Conservation (phyloP, 2,329 filamentous ascomycete genomes). For the Colletotrichum spaethianum region DNA sequence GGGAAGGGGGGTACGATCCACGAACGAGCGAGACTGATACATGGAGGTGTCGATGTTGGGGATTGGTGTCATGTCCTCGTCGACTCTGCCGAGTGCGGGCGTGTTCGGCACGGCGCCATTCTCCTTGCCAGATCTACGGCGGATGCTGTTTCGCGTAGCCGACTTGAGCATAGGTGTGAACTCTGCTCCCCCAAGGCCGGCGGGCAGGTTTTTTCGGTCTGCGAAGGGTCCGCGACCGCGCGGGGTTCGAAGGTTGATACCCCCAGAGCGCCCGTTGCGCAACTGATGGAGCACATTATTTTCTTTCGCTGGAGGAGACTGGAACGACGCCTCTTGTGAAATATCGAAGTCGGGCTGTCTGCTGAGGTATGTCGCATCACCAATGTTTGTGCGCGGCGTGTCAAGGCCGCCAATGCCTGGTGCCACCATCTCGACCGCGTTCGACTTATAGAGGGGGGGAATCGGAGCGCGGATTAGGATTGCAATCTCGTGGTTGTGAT, state of each 20-base stretch:
- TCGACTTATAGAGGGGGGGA: constrained; percentile 18
- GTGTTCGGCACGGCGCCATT: constrained; percentile 75
- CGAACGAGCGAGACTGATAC: constrained; percentile 74
- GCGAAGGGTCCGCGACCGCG: constrained; percentile 79
- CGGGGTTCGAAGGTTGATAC: constrained; percentile 79
- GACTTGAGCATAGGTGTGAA: constrained; percentile 95
- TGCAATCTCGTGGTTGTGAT: constrained; percentile 23
- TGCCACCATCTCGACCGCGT: constrained; percentile 70
- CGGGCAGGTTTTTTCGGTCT: constrained; percentile 79
- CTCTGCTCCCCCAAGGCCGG: constrained; percentile 77
- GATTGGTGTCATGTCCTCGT: constrained; percentile 81
- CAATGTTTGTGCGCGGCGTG: constrained; percentile 87
- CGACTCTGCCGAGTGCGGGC: constrained; percentile 76
- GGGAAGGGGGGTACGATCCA: constrained; percentile 78
- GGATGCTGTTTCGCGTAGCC: constrained; percentile 80
- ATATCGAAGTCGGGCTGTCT: constrained; percentile 82
- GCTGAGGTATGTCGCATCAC: constrained; percentile 86
- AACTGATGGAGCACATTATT: constrained; percentile 83
- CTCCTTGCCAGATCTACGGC: constrained; percentile 71
- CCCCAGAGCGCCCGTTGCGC: constrained; percentile 73
- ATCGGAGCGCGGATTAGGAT: constrained; percentile 26
- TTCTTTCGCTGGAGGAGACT: constrained; percentile 79
- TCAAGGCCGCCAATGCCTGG: constrained; percentile 78
- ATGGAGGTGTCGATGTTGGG: constrained; percentile 81
- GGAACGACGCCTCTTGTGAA: constrained; percentile 89